Conservation (phyloP, 2,329 filamentous ascomycete genomes). For the Venturia aucupariae region DNA sequence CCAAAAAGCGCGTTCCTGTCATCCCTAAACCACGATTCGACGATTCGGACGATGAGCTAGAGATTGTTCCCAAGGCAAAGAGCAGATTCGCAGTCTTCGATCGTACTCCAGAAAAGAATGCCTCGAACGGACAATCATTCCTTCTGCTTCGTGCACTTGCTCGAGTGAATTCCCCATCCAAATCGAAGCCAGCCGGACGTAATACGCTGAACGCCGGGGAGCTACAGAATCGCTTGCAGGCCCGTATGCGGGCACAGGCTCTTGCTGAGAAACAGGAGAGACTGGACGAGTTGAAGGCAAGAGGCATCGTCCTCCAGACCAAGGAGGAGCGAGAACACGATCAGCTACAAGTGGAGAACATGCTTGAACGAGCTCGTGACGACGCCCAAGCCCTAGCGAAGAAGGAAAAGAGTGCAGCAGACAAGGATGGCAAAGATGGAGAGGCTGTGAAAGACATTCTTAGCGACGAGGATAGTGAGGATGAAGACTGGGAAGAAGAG, state of each 20-base stretch:
- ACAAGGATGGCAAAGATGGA: constrained; percentile 47
- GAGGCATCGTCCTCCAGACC: constrained; percentile 73
- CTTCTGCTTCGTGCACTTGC: constrained; percentile 65
- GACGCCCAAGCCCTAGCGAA: constrained; percentile 73
- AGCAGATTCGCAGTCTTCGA: constrained; percentile 51
- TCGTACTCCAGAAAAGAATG: constrained; percentile 52
- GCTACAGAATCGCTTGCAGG: constrained; percentile 58
- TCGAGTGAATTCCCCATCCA: constrained; percentile 56
- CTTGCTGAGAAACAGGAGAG: constrained; percentile 66
- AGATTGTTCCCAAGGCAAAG: constrained; percentile 46
- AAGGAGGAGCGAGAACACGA: constrained; percentile 78
- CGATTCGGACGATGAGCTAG: constrained; percentile 54
- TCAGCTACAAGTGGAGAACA: constrained; percentile 74
- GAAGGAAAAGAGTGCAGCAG: constrained; percentile 64
- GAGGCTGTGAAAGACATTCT: constrained; percentile 35
- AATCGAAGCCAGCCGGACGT: constrained; percentile 36
- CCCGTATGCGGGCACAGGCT: constrained; percentile 71
- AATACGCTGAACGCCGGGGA: constrained; percentile 58
- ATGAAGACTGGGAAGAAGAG: constrained; percentile 38
- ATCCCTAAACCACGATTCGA: constrained; percentile 29
- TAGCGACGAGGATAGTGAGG: constrained; percentile 49
- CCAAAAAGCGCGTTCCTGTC: constrained; percentile 8
- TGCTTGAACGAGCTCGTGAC: constrained; percentile 72
- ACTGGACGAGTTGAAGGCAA: constrained; percentile 65
- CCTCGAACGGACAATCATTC: constrained; percentile 55